Evolutionary conservation across 2,329 filamentous ascomycete genomes (phyloP).

Genomic region (Microdochium trichocladiopsis): DNA sequence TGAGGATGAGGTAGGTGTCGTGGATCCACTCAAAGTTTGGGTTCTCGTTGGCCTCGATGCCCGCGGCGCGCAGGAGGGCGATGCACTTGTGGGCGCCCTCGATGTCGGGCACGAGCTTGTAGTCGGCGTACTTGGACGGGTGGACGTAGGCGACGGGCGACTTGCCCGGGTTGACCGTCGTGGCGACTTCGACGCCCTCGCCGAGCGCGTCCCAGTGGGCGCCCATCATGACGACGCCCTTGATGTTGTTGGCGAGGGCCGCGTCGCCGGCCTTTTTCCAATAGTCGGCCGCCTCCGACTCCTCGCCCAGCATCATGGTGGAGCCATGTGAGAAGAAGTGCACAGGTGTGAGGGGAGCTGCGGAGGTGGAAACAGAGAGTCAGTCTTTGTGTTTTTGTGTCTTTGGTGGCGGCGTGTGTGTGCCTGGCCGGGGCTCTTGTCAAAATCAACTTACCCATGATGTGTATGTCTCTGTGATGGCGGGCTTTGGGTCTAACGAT

Average conservation of each 20-base stretch:
- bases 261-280: conserved; percentile 61
- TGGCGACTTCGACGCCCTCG: conserved; percentile 51
- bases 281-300: conserved; percentile 52
- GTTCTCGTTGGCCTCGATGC: conserved; percentile 47
- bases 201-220: conserved; percentile 58
- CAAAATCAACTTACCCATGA: neutral
- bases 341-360: conserved; percentile 38
- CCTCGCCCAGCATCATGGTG: conserved; percentile 65
- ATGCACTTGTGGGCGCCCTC: conserved; percentile 20
- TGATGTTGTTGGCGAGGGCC: conserved; percentile 50
- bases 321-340: conserved; percentile 66
- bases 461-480: too few relatives aligned
- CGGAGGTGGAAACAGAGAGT: neutral
- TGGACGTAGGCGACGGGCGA: conserved; percentile 61
- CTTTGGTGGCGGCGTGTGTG: too few relatives aligned
- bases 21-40: conserved; percentile 63
- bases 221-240: conserved; percentile 62
- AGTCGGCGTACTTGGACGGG: conserved; percentile 56
- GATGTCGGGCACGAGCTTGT: conserved; percentile 49
- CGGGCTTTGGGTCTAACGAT: too few relatives aligned
- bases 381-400: neutral
- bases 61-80: conserved; percentile 35
- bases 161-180: conserved; percentile 52
- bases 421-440: too few relatives aligned
- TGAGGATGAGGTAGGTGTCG: conserved; percentile 62